Conservation (phyloP, 129 eudicot genomes). For the Erigeron canadensis region DNA sequence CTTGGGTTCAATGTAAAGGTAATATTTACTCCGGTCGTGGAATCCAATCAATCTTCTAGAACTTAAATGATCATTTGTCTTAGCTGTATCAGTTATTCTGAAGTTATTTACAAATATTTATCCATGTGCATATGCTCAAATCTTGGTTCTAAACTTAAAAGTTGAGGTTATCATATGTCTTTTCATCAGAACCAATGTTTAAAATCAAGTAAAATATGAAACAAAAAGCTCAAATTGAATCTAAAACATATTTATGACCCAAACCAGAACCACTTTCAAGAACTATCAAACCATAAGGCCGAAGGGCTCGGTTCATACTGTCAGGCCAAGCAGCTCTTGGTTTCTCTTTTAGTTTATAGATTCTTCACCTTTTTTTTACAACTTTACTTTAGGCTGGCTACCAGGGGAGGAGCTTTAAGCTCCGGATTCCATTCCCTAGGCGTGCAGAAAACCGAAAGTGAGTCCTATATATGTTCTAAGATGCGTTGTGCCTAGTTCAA, state of each 20-base stretch:
- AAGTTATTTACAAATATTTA: not conserved
- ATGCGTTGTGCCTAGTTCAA: not conserved
- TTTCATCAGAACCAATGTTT: not conserved
- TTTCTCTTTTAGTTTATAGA: not conserved
- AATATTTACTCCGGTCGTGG: not conserved
- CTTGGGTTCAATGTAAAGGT: conserved; percentile 97
- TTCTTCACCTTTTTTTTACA: not conserved
- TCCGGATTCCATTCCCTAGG: conserved; percentile 88
- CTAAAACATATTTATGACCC: not conserved
- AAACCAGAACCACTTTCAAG: not conserved
- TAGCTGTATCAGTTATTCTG: not conserved
- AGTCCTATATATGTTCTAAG: conserved; percentile 27
- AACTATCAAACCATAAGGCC: not conserved
- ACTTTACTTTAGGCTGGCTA: conserved; percentile 59
- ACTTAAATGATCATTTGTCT: conserved; percentile 9
- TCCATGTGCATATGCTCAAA: not conserved
- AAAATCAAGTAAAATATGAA: not conserved
- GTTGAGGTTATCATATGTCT: not conserved
- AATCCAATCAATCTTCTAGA: not conserved
- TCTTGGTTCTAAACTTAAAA: no score
- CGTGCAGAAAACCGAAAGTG: conserved; percentile 84
- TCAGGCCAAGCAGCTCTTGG: not conserved
- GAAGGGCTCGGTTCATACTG: not conserved
- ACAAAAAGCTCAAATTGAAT: not conserved
- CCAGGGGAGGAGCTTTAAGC: conserved; percentile 77